A percentile compares a stretch with the other conserved stretches of the same genome.
phyloP scores from a whole-genome alignment of 805 yeast genomes.

The Jamesozyma spencerorum region DNA sequence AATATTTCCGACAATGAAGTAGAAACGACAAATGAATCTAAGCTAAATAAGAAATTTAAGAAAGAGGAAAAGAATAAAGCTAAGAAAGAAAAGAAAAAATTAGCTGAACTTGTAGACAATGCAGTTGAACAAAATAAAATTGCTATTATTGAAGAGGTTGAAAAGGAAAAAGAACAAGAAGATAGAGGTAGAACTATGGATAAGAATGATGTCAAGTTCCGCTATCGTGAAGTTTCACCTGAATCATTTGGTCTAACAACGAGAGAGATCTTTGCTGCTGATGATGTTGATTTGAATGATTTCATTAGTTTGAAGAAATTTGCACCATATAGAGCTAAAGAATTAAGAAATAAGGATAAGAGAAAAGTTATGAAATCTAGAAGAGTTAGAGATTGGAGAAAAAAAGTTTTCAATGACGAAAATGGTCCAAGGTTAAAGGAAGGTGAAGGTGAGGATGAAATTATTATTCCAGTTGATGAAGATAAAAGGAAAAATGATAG shows the following conservation, averaged over 20 bases:
- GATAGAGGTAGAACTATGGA: conserved; percentile 46
- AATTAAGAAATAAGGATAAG: conserved; percentile 63
- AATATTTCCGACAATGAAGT: conserved; percentile 25
- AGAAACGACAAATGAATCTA: conserved; percentile 26
- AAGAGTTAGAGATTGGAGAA: conserved; percentile 83
- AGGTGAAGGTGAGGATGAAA: conserved; percentile 17
- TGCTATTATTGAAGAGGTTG: conserved; percentile 59
- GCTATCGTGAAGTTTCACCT: conserved; percentile 91
- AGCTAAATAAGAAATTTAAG: conserved; percentile 32
- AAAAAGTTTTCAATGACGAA: conserved; percentile 61
- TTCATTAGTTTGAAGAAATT: conserved; percentile 83
- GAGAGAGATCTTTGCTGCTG: conserved; percentile 82
- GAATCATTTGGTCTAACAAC: conserved; percentile 81
- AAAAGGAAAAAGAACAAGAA: conserved; percentile 39
- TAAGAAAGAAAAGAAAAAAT: conserved; percentile 49
- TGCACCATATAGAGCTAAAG: conserved; percentile 83
- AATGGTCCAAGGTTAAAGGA: conserved; percentile 33
- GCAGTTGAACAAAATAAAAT: conserved; percentile 68
- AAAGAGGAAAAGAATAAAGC: conserved; percentile 48
- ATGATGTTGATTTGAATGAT: conserved; percentile 75
- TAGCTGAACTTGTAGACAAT: conserved; percentile 62
- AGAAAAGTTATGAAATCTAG: conserved; percentile 76
- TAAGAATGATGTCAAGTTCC: conserved; percentile 47
- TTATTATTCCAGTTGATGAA: conserved; percentile 16
- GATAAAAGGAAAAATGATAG: neutral